A percentile compares a stretch with the other conserved stretches of the same genome.
Conservation (phyloP, 495 filamentous ascomycete genomes). For the Entonaema liquescens region DNA sequence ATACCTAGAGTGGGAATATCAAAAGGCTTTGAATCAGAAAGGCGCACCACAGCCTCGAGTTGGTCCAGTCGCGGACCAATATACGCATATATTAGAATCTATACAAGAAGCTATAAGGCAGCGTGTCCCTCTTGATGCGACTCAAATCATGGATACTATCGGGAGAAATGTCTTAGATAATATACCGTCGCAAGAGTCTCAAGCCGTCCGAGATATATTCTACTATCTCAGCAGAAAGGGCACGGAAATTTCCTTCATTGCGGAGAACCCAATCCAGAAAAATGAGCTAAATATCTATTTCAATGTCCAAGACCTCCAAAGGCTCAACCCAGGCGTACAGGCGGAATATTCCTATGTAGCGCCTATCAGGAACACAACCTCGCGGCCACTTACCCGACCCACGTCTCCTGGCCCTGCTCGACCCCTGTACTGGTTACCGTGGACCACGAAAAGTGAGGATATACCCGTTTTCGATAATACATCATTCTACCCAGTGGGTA, state of each 20-base stretch:
- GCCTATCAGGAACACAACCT: neutral
- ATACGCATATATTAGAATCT: neutral
- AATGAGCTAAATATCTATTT: neutral
- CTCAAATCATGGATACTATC: neutral
- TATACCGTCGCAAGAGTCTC: neutral
- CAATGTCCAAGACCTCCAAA: neutral
- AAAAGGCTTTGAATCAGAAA: neutral
- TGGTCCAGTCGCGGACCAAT: neutral
- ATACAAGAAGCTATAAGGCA: neutral
- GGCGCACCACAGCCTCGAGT: neutral
- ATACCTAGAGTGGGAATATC: neutral
- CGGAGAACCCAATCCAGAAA: neutral
- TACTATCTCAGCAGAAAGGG: neutral
- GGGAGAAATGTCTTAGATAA: neutral
- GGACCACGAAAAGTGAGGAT: neutral
- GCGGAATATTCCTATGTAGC: neutral
- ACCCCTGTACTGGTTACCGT: slow-evolving; percentile 4
- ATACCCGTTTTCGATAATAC: neutral
- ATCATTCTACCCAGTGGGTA: neutral
- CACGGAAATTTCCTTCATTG: neutral
- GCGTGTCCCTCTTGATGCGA: neutral
- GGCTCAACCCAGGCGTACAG: neutral
- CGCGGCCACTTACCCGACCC: neutral
- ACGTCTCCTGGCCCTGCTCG: slow-evolving; percentile 13
- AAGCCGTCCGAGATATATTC: neutral